Conservation (phyloP, 768 basidiomycete genomes). For the Trametes coccinea region DNA sequence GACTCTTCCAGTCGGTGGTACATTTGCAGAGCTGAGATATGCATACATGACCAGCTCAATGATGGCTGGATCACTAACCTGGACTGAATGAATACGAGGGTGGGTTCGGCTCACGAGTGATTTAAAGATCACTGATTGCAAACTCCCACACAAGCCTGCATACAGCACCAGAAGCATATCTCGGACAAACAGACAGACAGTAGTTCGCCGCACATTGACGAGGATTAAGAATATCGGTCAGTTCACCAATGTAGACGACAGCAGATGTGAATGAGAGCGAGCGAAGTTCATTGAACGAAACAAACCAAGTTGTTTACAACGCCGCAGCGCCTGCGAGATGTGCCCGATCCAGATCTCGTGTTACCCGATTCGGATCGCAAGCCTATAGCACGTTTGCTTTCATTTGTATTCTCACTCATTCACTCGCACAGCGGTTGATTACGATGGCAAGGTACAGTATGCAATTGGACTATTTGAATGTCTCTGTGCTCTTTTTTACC, state of each 20-base stretch:
- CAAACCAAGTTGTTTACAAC: not conserved
- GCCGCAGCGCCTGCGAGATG: not conserved
- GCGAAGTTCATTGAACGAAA: not conserved
- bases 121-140: slow-evolving; percentile 13
- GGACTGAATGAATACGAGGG: not conserved
- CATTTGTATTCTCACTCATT: not conserved
- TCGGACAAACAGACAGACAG: not conserved
- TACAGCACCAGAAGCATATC: not conserved
- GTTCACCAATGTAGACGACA: not conserved
- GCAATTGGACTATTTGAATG: slow-evolving; percentile 5
- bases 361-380: too few relatives aligned
- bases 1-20: not conserved
- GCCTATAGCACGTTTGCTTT: not conserved
- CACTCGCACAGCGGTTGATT: slow-evolving; percentile 3
- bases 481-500: not conserved
- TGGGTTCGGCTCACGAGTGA: slow-evolving; percentile 6
- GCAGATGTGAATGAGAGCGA: not conserved
- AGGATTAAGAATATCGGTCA: not conserved
- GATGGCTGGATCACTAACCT: too few relatives aligned
- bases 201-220: slow-evolving; percentile 12
- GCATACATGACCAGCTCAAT: not conserved
- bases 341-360: too few relatives aligned
- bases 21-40: not conserved
- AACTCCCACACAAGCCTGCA: slow-evolving; percentile 5
- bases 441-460: slow-evolving; percentile 47